Evolutionary conservation across 2,329 filamentous ascomycete species (phyloP).

Genomic region (Daldinia sp.): DNA sequence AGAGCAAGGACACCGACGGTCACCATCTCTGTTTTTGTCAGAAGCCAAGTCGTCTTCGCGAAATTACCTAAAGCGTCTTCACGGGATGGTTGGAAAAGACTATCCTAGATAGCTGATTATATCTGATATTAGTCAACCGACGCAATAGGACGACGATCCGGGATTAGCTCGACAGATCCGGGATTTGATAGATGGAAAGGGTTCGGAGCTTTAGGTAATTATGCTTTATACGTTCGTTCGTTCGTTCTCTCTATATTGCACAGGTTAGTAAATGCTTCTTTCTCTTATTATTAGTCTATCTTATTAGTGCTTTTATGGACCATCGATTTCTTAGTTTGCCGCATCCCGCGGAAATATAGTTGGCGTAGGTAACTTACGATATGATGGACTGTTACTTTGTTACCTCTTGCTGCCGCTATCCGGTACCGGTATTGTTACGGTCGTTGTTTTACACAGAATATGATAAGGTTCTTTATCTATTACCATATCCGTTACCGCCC

Average conservation of each 20-base stretch:
- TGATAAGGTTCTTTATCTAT: background rate
- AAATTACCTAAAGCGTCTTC: background rate
- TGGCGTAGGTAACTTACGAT: background rate
- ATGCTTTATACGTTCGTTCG: background rate
- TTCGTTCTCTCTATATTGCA: background rate
- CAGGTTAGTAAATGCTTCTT: background rate
- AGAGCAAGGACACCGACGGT: constrained; percentile 74
- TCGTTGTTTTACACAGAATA: background rate
- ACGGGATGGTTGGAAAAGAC: background rate
- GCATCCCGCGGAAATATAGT: constrained; percentile 15
- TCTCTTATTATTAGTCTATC: background rate
- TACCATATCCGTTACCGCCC: background rate
- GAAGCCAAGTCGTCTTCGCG: background rate
- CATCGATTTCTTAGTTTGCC: constrained; percentile 6
- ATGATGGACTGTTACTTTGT: background rate
- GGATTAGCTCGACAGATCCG: background rate
- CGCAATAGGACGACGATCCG: background rate
- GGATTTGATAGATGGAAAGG: background rate
- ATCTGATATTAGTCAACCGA: background rate
- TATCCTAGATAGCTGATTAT: background rate
- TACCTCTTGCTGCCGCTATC: background rate
- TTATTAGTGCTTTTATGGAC: background rate
- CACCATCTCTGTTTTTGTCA: constrained; percentile 44
- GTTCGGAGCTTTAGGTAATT: background rate
- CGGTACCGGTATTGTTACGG: background rate